These are phyloP conservation scores for Calonectria henricotiae DNA, from an alignment of 2,329 filamentous ascomycete species.

Conservation along the genomic window DNA sequence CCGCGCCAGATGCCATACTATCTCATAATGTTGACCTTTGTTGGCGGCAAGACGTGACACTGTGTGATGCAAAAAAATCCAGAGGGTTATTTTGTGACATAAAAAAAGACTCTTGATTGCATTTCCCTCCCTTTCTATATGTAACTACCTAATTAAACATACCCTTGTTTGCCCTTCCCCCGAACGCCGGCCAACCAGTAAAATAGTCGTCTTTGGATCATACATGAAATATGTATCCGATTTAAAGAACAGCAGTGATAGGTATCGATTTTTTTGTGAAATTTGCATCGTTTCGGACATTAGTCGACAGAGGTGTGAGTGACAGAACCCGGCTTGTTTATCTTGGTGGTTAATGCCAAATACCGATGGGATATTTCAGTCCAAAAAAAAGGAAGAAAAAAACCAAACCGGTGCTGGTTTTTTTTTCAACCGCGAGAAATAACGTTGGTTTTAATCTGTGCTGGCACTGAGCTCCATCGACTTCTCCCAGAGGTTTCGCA, in stretches of 20 bases:
- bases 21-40: background rate
- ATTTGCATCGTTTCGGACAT: slow-evolving; percentile 13
- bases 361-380: background rate
- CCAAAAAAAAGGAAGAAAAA: background rate
- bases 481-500: slow-evolving; percentile 77
- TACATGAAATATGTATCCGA: slow-evolving; percentile 1
- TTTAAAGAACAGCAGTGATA: slow-evolving; percentile 1
- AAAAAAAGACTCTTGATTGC: slow-evolving; percentile 1
- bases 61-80: background rate
- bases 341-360: background rate
- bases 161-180: slow-evolving; percentile 12
- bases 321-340: background rate
- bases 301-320: background rate
- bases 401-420: background rate
- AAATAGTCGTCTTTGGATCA: background rate
- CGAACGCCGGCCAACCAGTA: slow-evolving; percentile 25
- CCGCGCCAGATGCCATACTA: too few relatives aligned
- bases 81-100: slow-evolving; percentile 30
- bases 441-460: slow-evolving; percentile 43
- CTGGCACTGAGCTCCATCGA: slow-evolving; percentile 72
- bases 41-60: background rate
- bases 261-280: background rate
- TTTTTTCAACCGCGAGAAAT: slow-evolving; percentile 26
- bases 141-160: slow-evolving; percentile 29
- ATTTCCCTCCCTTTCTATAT: slow-evolving; percentile 33